A percentile compares a stretch with the other conserved stretches of the same genome.
Conservation (phyloP, 202 grass and related monocot species). For the Dendrocalamus latiflorus region DNA sequence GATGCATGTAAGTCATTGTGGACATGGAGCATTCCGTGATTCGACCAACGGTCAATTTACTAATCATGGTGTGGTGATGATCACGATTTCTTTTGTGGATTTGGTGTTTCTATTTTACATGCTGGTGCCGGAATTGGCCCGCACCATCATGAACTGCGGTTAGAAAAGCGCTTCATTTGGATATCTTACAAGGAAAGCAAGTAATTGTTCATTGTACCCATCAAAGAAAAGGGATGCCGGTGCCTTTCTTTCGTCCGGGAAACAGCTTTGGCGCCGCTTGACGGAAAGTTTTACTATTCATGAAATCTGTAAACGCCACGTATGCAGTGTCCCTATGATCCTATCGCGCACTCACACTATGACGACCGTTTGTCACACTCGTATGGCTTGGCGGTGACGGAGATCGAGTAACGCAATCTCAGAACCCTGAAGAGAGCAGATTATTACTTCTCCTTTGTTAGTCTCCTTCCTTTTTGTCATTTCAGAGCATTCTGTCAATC, state of each 20-base stretch:
- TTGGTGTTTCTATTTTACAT: neutral
- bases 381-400: neutral
- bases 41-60: neutral
- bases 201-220: neutral
- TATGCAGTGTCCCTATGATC: too few species aligned
- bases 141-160: slow-evolving; percentile 32
- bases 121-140: neutral
- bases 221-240: neutral
- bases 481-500: too few species aligned
- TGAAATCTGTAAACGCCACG: too few species aligned
- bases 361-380: neutral
- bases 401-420: too few species aligned
- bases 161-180: slow-evolving; percentile 1
- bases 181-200: slow-evolving; percentile 26
- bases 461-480: too few species aligned
- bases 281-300: neutral
- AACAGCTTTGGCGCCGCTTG: neutral
- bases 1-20: neutral
- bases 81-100: neutral
- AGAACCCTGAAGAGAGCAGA: too few species aligned
- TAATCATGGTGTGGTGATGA: neutral
- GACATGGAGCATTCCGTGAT: neutral
- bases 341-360: too few species aligned
- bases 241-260: neutral
- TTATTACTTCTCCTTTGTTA: too few species aligned